Evolutionary conservation across 805 yeast genomes (phyloP), one percentile per base, ranked within the genome.

Genomic region (Metschnikowia dekortorum): DNA sequence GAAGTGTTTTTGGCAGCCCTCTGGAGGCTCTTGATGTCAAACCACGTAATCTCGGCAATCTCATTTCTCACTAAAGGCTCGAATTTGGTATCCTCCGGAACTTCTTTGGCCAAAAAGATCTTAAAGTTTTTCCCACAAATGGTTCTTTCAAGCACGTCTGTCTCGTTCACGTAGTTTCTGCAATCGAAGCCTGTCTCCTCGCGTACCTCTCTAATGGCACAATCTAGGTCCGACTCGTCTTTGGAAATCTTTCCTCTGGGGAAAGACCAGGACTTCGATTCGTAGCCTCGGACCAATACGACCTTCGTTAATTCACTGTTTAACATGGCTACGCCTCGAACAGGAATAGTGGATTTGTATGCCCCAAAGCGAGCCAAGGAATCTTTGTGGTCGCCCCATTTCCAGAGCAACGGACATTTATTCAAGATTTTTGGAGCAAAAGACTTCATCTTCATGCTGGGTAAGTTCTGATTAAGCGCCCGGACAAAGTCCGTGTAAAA

Each of bases 231-330:
- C 13, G 83, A 73, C 71, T 94, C 99, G 62, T 85, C 95, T 64
- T 94, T 91, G 36, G 95, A 88, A 50, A 94, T 94, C 68, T 94
- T 94, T 6, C 99, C 99, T 65, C 96, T 76, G 6, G 99, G 99
- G 62, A 94, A 94, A 7, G 96, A 87, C 98, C 98, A 94, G 1
- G 86, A 70, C 32, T 72, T 69, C 10, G 90, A 79, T 55, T 88
- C 95, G 45, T 84, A 83, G 4, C 97, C 97, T 62, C 88, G 84
- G 5, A 94, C 96, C 55, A 94, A 70, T 30, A 95, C 63, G 9
- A 89, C 73, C 62, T 87, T 89, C 49, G 83, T 79, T 71, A 89
- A 65, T 33, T 77, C 79, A 47, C 78, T 73, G 63, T 89, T 90
- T 61, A 94, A 78, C 47, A 95, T 73, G 8, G 96, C 96, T 41